A percentile compares a stretch with the other conserved stretches of the same genome.
phyloP scores from a whole-genome alignment of 768 basidiomycete genomes.

The Tricholoma furcatifolium region DNA sequence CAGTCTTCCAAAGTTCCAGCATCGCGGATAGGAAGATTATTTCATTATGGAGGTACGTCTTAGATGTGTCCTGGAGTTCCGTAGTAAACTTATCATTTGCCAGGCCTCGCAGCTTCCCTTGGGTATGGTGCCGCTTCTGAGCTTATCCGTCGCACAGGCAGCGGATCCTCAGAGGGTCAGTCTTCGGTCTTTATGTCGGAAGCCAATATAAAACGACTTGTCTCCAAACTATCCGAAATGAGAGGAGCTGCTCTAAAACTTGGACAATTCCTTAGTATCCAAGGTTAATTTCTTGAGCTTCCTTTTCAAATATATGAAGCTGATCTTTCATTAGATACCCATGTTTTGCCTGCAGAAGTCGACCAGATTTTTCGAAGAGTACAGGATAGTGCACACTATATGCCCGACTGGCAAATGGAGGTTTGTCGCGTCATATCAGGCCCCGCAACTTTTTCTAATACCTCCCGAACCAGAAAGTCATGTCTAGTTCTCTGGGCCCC shows the following conservation, averaged over 20 bases:
- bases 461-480: conserved; percentile 52
- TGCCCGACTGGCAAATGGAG: conserved; percentile 99
- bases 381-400: conserved; percentile 95
- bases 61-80: not conserved
- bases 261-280: conserved; percentile 97
- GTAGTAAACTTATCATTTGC: not conserved
- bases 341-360: conserved; percentile 82
- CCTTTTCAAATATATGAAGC: not conserved
- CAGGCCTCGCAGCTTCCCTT: conserved; percentile 89
- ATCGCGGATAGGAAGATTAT: conserved; percentile 82
- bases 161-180: conserved; percentile 28
- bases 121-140: conserved; percentile 90
- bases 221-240: conserved; percentile 93
- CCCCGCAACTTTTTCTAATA: not conserved
- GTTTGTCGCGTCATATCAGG: conserved; percentile 35
- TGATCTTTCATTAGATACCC: conserved; percentile 62
- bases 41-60: conserved; percentile 86
- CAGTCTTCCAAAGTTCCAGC: conserved; percentile 90
- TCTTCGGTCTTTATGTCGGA: conserved; percentile 83
- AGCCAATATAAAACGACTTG: conserved; percentile 85
- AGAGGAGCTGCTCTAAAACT: conserved; percentile 94
- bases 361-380: conserved; percentile 88
- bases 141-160: conserved; percentile 67
- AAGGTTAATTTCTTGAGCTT: conserved; percentile 45
- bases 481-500: conserved; percentile 69